phyloP scores from a whole-genome alignment of 1,139 yeast species.

The Scheffersomyces segobiensis region DNA sequence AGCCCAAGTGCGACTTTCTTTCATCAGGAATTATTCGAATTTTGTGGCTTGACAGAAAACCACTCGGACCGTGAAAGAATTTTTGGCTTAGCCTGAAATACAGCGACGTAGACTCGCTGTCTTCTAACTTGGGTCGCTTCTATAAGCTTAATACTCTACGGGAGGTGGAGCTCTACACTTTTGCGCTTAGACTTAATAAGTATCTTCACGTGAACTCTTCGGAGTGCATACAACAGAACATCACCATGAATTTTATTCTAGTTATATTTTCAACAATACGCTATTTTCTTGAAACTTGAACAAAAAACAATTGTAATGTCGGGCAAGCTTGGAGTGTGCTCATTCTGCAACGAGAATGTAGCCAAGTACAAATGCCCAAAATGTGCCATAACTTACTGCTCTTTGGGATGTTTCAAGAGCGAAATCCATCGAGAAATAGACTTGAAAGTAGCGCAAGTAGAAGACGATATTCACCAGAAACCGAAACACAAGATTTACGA shows the following conservation, averaged over 20 bases:
- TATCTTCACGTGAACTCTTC: background rate
- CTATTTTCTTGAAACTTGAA: background rate
- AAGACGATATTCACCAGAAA: background rate
- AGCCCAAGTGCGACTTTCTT: background rate
- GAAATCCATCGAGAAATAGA: conserved; percentile 38
- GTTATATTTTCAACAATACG: background rate
- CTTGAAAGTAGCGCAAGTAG: conserved; percentile 1
- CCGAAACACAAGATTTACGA: background rate
- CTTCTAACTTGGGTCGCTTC: background rate
- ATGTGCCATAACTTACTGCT: conserved; percentile 50
- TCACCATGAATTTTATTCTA: background rate
- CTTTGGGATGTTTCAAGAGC: conserved; percentile 57
- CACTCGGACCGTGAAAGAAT: background rate
- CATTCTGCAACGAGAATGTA: conserved; percentile 40
- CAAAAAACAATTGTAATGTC: background rate
- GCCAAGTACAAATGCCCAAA: conserved; percentile 66
- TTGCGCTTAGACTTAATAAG: too few species aligned
- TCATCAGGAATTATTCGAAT: background rate
- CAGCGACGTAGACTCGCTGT: background rate
- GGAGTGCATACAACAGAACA: background rate
- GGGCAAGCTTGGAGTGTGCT: conserved; percentile 28
- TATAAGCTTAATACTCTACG: too few species aligned
- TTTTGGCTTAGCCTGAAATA: background rate
- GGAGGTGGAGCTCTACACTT: too few species aligned
- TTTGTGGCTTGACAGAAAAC: background rate